Evolutionary conservation across 495 filamentous ascomycete species (phyloP), one percentile per base, ranked within the genome.

Genomic region (Annulohypoxylon bovei): DNA sequence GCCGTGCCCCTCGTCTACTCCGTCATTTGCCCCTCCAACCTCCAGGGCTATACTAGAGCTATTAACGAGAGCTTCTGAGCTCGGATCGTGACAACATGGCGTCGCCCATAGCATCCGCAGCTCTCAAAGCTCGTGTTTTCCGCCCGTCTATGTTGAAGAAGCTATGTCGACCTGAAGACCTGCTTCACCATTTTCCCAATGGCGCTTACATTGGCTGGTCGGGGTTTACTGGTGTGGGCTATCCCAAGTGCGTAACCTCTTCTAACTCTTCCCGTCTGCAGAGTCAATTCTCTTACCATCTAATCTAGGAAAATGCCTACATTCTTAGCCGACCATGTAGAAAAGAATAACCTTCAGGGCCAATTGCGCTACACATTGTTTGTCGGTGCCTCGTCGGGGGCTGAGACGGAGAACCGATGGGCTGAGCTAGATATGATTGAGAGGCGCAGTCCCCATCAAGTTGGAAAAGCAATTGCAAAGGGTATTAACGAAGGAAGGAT

Each of bases 361-460:
- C 82, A 96, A 82, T 82, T 94, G 28, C 91, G 91, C 67, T 97
- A 96, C 81, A 89, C 86, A 62, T 85, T 97, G 14, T 96, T 97
- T 75, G 93, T 97, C 12, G 93, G 93, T 40, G 93, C 93, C 20
- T 94, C 92, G 1, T 92, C 92, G 23, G 93, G 93, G 9, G 91
- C 93, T 20, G 93, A 97, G 79, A 96, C 94, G 0, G 93, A 97
- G 82, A 94, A 94, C 78, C 86, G 93, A 67, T 97, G 93, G 93
- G 93, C 93, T 4, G 78, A 78, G 1, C 77, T 94, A 47, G 89
- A 96, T 79, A 97, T 97, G 93, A 96, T 96, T 71, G 90, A 93
- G 82, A 87, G 93, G 49, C 87, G 93, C 4, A 85, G 86, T 67
- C 93, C 93, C 47, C 93, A 97, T 79, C 93, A 97, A 74, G 93